A percentile compares a stretch with the other conserved stretches of the same genome.
phyloP scores from a whole-genome alignment of 495 filamentous ascomycete genomes.

The Penicillium bialowiezense region DNA sequence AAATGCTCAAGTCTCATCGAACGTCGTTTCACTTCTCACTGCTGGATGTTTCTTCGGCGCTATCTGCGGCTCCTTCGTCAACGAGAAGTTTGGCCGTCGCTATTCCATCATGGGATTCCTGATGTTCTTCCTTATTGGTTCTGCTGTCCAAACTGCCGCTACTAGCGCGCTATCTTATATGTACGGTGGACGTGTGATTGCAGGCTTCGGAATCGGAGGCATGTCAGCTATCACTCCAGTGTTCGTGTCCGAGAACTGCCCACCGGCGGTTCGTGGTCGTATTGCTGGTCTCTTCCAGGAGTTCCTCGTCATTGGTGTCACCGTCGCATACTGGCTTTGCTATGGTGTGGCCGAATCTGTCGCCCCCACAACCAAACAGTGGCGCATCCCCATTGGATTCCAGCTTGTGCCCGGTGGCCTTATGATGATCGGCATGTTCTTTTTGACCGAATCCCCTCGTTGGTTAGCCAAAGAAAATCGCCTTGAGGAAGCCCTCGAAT shows the following conservation, averaged over 20 bases:
- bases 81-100: not conserved
- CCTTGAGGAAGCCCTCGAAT: conserved; percentile 14
- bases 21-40: not conserved
- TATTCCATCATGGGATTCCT: not conserved
- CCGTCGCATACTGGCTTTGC: conserved; percentile 26
- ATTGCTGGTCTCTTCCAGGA: conserved; percentile 33
- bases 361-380: conserved; percentile 31
- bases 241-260: not conserved
- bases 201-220: not conserved
- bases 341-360: not conserved
- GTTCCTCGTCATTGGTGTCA: conserved; percentile 25
- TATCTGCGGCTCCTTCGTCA: not conserved
- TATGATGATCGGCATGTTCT: conserved; percentile 43
- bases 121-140: not conserved
- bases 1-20: too few species aligned
- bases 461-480: conserved; percentile 49
- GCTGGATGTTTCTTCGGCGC: not conserved
- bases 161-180: not conserved
- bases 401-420: conserved; percentile 46
- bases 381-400: conserved; percentile 52
- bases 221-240: not conserved
- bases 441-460: conserved; percentile 44
- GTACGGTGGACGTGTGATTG: not conserved
- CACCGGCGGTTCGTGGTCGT: not conserved
- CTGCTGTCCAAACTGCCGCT: not conserved